Base-by-base conservation (phyloP, 176 grass and related monocot species). In the Bolboschoenus planiculmis region DNA sequence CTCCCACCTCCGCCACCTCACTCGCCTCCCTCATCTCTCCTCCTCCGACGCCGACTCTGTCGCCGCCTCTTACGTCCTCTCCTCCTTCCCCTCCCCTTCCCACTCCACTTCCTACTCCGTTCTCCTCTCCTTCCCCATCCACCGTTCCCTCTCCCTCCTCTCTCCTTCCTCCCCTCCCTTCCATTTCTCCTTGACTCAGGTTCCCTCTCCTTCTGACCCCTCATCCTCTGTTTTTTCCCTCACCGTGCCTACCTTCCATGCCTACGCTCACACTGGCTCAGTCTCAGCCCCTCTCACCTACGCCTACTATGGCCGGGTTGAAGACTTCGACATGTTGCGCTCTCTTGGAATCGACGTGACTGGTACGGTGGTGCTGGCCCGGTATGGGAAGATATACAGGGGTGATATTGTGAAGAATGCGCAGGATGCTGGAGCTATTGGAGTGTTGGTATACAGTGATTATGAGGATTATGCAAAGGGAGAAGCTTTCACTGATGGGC, bases 361-460 rank as follows among this genome's bases (percentile, higher is more conserved):
- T 34, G 90, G 90, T 0, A 86, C 86, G n/a, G 85, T 98, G 81
- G 87, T 88, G 30, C 3, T 98, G 42, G 90, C 88, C 23, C 90
- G 90, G 62, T 94, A 90, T 82, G 92, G 92, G 62, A 55, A 92
- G 84, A 86, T 97, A 67, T 94, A 36, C 85, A 90, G 95, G 7
- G 95, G 92, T 59, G 95, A 97, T 54, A 94, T 94, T 47, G 80
- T 97, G 9, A 88, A 33, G 4, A 94, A 97, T 63, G 90, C 95
- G 6, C 86, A 83, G 43, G 55, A 70, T 44, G 95, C 92, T 2
- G 92, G 95, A 1, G 95, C 95, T 0, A 67, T 51, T 3, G 95
- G 85, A 16, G 90, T 90, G 10, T 80, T 97, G 44, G 78, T 97
- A 9, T 97, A 91, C 83, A 94, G 88, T 2, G 95, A 97, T 39